Percentiles rank a stretch among this genome's conserved stretches.
phyloP scores from a whole-genome alignment of 2,329 filamentous ascomycete genomes.

The Ascomycota sp. region DNA sequence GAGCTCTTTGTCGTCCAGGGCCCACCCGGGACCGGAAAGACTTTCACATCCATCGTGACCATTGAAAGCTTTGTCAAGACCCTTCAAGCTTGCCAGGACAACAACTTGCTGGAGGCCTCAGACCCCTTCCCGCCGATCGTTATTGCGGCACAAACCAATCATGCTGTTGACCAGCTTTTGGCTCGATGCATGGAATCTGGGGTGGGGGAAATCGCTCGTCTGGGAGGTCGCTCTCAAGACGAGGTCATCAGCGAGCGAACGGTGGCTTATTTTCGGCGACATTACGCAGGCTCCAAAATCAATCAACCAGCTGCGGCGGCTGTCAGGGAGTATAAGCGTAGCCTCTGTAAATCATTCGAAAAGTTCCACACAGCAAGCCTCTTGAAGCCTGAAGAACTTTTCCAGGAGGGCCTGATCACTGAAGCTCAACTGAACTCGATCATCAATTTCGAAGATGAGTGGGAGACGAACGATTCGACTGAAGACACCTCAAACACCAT shows the following conservation, averaged over 20 bases:
- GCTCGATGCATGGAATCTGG: constrained; percentile 28
- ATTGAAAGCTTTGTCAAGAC: constrained; percentile 27
- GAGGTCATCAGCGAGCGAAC: constrained; percentile 41
- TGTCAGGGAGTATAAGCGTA: too few species aligned
- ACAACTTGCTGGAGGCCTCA: neutral
- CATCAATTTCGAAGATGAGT: constrained; percentile 17
- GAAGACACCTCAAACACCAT: neutral
- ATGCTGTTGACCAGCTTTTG: constrained; percentile 68
- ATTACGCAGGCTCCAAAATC: constrained; percentile 3
- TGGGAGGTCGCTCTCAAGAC: constrained; percentile 48
- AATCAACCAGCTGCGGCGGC: neutral
- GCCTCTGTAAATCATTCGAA: too few species aligned
- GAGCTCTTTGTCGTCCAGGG: constrained; percentile 61
- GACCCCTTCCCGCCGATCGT: constrained; percentile 37
- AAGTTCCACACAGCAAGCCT: constrained; percentile 9
- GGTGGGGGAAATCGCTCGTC: constrained; percentile 31
- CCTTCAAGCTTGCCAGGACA: constrained; percentile 27
- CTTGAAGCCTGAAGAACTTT: constrained; percentile 31
- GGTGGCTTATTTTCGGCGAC: constrained; percentile 35
- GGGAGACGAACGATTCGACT: constrained; percentile 5
- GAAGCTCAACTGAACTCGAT: constrained; percentile 41
- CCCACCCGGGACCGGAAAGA: constrained; percentile 56
- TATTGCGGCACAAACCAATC: constrained; percentile 71
- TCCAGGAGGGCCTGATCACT: constrained; percentile 33
- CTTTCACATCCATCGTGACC: constrained; percentile 53